Base-by-base conservation (phyloP, 441 rosid species). In the Mallotus repandus region DNA sequence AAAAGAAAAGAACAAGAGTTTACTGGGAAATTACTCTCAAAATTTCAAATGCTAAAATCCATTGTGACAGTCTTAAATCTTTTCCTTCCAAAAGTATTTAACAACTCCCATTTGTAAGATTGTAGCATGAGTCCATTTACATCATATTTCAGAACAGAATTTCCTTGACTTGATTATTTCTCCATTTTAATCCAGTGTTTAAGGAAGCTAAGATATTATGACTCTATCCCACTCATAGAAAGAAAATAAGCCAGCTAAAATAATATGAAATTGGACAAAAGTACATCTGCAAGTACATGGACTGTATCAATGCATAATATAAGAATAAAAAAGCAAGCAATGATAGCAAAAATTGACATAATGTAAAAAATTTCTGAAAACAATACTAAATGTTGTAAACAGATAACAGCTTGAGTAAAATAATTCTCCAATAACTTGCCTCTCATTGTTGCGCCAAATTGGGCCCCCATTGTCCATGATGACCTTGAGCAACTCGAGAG, bases 401-500 rank as follows among this genome's bases (percentile, higher is more conserved):
- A 38, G 6, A 38, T 38, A 38, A 38, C 41, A 38, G 41, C 41
- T 38, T 38, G 41, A 38, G 41, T 38, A 3, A 38, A 38, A 38
- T 38, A 38, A 38, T 38, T 29, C 32, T 29, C 32, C 32, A 9
- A 53, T 48, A 48, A 82, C 93, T 86, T 87, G 86, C 98, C 99
- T 91, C 75, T 86, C 97, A 81, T 96, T 83, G 60, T 82, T 76
- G 78, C 79, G 88, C 99, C 98, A 93, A 73, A 93, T 78, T 15
- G 92, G 91, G 78, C 97, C 97, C 12, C 84, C 97, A 72, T 91
- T 90, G 79, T 86, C 86, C 84, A 91, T 82, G 65, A 93, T 69
- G 57, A 93, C 98, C 85, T 88, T 93, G 72, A 96, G 91, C 82
- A 93, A 83, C 83, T 96, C 98, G 63, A 96, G 83, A 25, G 98